Base-by-base conservation (phyloP, 2,329 filamentous ascomycete genomes). In the Colletotrichum chlorophyti region DNA sequence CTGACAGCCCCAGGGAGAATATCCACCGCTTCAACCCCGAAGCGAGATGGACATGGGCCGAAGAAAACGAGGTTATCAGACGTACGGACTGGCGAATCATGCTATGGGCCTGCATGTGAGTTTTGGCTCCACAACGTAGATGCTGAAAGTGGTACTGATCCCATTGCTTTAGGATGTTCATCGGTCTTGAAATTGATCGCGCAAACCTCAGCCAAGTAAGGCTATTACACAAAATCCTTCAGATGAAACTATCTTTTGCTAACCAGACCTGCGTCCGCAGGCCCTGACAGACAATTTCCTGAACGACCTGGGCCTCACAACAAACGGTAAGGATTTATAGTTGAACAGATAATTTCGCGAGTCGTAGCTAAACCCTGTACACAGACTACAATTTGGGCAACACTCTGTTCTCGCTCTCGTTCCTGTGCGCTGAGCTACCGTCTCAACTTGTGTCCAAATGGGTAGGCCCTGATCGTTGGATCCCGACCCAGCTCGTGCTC, bases 361-460 rank as follows among this genome's bases (percentile, higher is more conserved):
- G 7, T 14, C 15, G n/a, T 27, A 6, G 32, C 10, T 17, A 15
- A 35, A n/a, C 32, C 1, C 8, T 7, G 14, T 35, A 7, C 7
- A 8, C 14, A 70, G 75, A 76, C 27, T 81, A 78, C 63, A 81
- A 81, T 55, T 67, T 78, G 2, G 80, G 80, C 15, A 78, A 78
- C 62, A 80, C 77, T 1, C 74, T 83, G 24, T 82, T 81, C 65
- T 74, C 75, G 38, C 68, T 80, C 5, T 73, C 72, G 1, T 84
- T 83, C 60, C 71, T 84, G 14, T 76, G 74, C 15, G 79, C 83
- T 0, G 84, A 87, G 65, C 72, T 87, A 2, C 84, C 84, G 0
- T 85, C 82, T 0, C 83, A 87, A 63, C 72, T 87, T 24, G 72
- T 86, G 34, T 76, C 73, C 53, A 83, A 86, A 68, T 83, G 76